These are phyloP conservation scores for Ceraceosorus guamensis DNA, from an alignment of 1,284 basidiomycete genomes.

Conservation along the genomic window DNA sequence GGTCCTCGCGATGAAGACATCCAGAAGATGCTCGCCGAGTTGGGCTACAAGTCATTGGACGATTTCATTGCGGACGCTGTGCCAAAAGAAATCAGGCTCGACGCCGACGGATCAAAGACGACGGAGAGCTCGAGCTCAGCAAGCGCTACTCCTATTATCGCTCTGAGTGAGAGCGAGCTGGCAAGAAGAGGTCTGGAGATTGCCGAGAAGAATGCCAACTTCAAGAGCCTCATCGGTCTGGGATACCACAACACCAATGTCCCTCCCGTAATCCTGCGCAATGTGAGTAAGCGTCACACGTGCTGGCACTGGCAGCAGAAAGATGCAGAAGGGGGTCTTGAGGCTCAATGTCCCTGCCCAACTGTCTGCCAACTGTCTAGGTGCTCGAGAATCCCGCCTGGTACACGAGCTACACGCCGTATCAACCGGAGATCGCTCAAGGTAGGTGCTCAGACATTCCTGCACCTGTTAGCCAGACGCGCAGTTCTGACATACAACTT, in stretches of 20 bases:
- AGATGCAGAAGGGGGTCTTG: too few relatives aligned
- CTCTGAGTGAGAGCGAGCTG: slow-evolving; percentile 80
- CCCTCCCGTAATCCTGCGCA: slow-evolving; percentile 43
- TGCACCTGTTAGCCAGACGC: too few relatives aligned
- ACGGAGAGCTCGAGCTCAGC: too few relatives aligned
- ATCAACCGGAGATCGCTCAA: slow-evolving; percentile 84
- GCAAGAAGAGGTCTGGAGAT: slow-evolving; percentile 67
- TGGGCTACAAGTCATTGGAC: slow-evolving; percentile 39
- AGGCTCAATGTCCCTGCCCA: too few relatives aligned
- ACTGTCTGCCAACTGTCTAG: too few relatives aligned
- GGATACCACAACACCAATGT: slow-evolving; percentile 66
- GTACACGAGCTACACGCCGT: slow-evolving; percentile 95
- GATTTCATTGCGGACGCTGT: slow-evolving; percentile 40
- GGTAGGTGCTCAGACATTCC: slow-evolving; percentile 47
- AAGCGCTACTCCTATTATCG: slow-evolving; percentile 30
- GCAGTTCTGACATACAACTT: not conserved
- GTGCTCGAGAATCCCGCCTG: slow-evolving; percentile 93
- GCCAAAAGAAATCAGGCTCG: slow-evolving; percentile 51
- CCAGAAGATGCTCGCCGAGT: slow-evolving; percentile 32
- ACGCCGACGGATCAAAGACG: slow-evolving; percentile 60
- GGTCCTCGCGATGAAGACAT: slow-evolving; percentile 39
- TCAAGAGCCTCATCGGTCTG: slow-evolving; percentile 94
- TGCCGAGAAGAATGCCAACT: slow-evolving; percentile 68
- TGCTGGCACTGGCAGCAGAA: slow-evolving; percentile 2
- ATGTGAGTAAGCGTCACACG: slow-evolving; percentile 15